These are phyloP conservation scores for Trypanosoma vivax DNA, from an alignment of 208 protist species.

Conservation along the genomic window DNA sequence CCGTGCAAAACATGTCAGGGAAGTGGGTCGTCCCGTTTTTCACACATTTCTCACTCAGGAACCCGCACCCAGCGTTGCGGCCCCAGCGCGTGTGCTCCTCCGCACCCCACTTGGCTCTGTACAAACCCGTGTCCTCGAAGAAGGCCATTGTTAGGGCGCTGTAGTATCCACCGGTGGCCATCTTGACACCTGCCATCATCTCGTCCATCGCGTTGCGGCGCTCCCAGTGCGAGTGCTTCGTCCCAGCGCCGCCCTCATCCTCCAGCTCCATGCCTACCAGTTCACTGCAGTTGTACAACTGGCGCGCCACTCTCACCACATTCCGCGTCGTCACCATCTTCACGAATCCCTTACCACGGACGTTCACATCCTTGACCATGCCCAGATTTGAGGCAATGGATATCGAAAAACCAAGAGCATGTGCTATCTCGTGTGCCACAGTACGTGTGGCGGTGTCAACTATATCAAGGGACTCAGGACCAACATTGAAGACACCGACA, in stretches of 20 bases:
- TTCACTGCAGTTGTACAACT: conserved; percentile 1
- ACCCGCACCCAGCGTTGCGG: conserved; percentile 17
- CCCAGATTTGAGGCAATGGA: background rate
- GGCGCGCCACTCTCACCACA: background rate
- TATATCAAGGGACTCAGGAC: conserved; percentile 22
- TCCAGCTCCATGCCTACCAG: conserved; percentile 12
- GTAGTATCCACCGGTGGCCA: conserved; percentile 3
- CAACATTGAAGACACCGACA: conserved; percentile 45
- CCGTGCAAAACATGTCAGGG: conserved; percentile 2
- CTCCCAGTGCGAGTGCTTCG: conserved; percentile 8
- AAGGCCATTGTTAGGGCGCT: conserved; percentile 26
- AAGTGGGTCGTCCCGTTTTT: background rate
- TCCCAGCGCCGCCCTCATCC: background rate
- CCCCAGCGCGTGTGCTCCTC: conserved; percentile 30
- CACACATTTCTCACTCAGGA: background rate
- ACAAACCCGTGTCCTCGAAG: conserved; percentile 34
- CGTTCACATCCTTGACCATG: background rate
- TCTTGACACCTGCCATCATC: background rate
- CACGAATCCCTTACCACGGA: background rate
- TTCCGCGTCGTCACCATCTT: background rate
- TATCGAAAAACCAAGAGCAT: background rate
- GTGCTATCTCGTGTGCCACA: conserved; percentile 33
- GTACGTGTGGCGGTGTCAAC: conserved; percentile 10
- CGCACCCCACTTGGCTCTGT: conserved; percentile 17
- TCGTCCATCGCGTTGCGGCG: conserved; percentile 12